Percentiles rank a stretch among this genome's conserved stretches.
Conservation (phyloP, 495 filamentous ascomycete genomes). For the Trichoderma orchidacearum region DNA sequence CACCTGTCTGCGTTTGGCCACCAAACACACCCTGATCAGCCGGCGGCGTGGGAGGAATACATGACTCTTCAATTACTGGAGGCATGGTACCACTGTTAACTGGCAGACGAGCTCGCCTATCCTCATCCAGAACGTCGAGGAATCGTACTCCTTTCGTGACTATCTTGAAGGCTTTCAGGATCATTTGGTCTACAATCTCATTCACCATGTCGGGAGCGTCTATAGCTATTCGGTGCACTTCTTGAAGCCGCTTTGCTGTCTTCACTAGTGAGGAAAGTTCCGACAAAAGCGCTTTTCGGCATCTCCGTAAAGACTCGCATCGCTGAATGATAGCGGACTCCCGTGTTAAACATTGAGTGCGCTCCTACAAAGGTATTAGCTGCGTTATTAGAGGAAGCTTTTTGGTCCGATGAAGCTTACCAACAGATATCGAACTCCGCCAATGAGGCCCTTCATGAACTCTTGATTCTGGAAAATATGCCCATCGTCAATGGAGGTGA, state of each 20-base stretch:
- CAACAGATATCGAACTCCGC: conserved; percentile 78
- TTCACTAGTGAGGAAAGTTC: conserved; percentile 85
- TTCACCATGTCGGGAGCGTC: conserved; percentile 49
- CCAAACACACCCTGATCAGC: conserved; percentile 39
- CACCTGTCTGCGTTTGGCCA: conserved; percentile 11
- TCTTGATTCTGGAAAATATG: conserved; percentile 74
- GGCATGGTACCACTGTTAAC: conserved; percentile 37
- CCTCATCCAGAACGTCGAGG: conserved; percentile 77
- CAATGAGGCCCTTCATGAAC: conserved; percentile 83
- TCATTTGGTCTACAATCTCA: conserved; percentile 76
- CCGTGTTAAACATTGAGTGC: conserved; percentile 72
- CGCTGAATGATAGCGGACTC: conserved; percentile 60
- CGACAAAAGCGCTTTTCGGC: conserved; percentile 73
- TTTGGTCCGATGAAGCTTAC: conserved; percentile 33
- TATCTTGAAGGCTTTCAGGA: conserved; percentile 85
- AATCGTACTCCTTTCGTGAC: conserved; percentile 85
- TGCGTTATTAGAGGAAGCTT: background rate
- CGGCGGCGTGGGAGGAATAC: conserved; percentile 59
- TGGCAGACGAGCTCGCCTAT: conserved; percentile 33
- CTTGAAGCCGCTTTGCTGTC: conserved; percentile 69
- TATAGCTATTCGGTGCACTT: conserved; percentile 29
- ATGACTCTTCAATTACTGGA: conserved; percentile 47
- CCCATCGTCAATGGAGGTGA: conserved; percentile 46
- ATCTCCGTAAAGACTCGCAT: conserved; percentile 62
- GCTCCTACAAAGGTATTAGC: conserved; percentile 43